Base-by-base conservation (phyloP, 345 rosid species). In the Psidium guajava region DNA sequence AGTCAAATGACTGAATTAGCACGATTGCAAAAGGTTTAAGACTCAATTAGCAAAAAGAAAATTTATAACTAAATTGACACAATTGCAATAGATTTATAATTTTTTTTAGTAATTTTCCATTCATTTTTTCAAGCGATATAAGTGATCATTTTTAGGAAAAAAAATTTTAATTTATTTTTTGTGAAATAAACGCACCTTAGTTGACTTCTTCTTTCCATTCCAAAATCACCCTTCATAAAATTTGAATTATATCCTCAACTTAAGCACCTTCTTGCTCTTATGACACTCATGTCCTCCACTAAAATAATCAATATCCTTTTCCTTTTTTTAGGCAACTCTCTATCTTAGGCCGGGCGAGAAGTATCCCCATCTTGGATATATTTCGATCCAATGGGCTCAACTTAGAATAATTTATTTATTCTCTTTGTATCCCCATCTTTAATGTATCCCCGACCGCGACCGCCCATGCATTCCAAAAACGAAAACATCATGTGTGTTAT, bases 401-500 rank as follows among this genome's bases (percentile, higher is more conserved):
- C 77, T 32, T 69, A 18, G 77, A 11, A 16, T 36, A 61, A 28
- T 28, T 28, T 61, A 28, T 61, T 36, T 28, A 1, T 4, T 69
- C 21, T 69, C 47, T 69, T 69, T 10, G 36, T 28, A 61, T 15
- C 22, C 0, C 74, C 42, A 61, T 15, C 44, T 69, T 69, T 69
- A 47, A 18, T 36, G 25, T 8, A 69, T 69, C 44, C 47, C 18
- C 24, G 77, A 40, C 47, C 13, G 47, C 25, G 44, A 32, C 47
- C 77, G 36, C 77, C 24, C 18, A 32, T 36, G 42, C 77, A 18
- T 32, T 36, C 77, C 24, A 36, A 40, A 88, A 25, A 49, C 93
- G 88, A 88, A 91, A 91, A 91, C 83, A 86, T 27, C 87, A 44
- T 75, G 50, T 32, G 20, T 69, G 22, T 21, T 10, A 56, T 53